phyloP scores from a whole-genome alignment of 768 basidiomycete genomes.

The Kwoniella dendrophila region DNA sequence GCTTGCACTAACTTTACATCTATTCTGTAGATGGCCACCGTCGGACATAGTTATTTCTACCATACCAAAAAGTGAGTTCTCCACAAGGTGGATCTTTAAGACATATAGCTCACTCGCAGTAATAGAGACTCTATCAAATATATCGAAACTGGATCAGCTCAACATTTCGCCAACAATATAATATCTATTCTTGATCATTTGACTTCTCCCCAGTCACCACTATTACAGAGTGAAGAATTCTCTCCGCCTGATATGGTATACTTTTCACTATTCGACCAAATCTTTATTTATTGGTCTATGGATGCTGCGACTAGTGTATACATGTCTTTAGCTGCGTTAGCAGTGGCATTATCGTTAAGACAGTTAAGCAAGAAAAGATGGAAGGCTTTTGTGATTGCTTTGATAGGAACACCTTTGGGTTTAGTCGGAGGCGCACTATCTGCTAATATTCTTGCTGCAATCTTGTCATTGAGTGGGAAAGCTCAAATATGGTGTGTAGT shows the following conservation, averaged over 20 bases:
- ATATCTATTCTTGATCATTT: constrained; percentile 76
- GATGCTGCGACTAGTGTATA: constrained; percentile 70
- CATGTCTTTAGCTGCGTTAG: constrained; percentile 56
- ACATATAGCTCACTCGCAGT: neutral
- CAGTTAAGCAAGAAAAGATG: constrained; percentile 34
- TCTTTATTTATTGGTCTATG: constrained; percentile 72
- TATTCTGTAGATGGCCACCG: constrained; percentile 71
- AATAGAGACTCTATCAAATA: constrained; percentile 72
- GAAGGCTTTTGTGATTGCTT: constrained; percentile 57
- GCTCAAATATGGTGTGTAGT: constrained; percentile 69
- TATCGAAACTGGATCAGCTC: constrained; percentile 78
- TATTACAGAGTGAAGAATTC: constrained; percentile 58
- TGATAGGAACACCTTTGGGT: constrained; percentile 61
- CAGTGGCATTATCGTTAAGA: constrained; percentile 59
- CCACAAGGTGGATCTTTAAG: neutral
- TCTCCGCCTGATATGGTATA: constrained; percentile 69
- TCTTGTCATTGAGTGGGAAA: constrained; percentile 70
- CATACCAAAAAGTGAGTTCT: constrained; percentile 78
- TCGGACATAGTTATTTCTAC: constrained; percentile 87
- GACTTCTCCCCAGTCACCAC: constrained; percentile 63
- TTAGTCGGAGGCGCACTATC: constrained; percentile 64
- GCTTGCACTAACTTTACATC: constrained; percentile 7
- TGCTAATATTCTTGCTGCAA: constrained; percentile 71
- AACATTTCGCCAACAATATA: constrained; percentile 89
- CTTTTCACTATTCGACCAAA: constrained; percentile 69